Conservation (phyloP, 805 yeast genomes). For the Candida pseudofarinosa region DNA sequence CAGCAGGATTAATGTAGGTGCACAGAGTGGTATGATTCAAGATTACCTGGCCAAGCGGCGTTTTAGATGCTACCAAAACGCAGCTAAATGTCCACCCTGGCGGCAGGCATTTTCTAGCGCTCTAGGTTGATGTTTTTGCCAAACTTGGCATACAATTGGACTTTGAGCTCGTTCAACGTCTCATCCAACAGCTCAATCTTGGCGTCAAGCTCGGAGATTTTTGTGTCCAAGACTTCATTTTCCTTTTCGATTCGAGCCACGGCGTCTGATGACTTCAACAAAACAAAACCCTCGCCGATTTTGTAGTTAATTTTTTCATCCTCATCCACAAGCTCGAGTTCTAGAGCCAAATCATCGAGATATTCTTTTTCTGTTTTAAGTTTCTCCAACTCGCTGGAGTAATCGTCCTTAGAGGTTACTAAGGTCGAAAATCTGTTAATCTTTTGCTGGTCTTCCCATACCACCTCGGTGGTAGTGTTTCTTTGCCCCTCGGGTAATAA, state of each 20-base stretch:
- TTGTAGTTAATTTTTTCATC: conserved; percentile 71
- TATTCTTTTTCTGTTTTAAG: conserved; percentile 75
- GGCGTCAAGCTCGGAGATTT: conserved; percentile 44
- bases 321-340: conserved; percentile 77
- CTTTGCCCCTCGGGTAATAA: conserved; percentile 53
- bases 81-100: no score
- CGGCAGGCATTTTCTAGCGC: no score
- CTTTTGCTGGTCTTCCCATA: conserved; percentile 82
- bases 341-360: conserved; percentile 79
- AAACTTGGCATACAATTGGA: conserved; percentile 77
- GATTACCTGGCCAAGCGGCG: no score
- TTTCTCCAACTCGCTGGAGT: conserved; percentile 45
- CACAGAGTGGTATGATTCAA: no score
- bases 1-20: no score
- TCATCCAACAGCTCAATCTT: conserved; percentile 51
- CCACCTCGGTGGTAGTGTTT: conserved; percentile 54
- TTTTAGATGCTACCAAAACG: no score
- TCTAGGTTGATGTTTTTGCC: conserved; percentile 88
- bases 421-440: conserved; percentile 87
- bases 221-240: conserved; percentile 46
- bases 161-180: conserved; percentile 59
- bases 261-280: conserved; percentile 61
- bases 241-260: conserved; percentile 65
- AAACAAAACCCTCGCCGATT: conserved; percentile 78
- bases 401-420: conserved; percentile 63